A percentile compares a stretch with the other conserved stretches of the same genome.
phyloP scores from a whole-genome alignment of 768 basidiomycete genomes.

The Stropharia rugosoannulata region DNA sequence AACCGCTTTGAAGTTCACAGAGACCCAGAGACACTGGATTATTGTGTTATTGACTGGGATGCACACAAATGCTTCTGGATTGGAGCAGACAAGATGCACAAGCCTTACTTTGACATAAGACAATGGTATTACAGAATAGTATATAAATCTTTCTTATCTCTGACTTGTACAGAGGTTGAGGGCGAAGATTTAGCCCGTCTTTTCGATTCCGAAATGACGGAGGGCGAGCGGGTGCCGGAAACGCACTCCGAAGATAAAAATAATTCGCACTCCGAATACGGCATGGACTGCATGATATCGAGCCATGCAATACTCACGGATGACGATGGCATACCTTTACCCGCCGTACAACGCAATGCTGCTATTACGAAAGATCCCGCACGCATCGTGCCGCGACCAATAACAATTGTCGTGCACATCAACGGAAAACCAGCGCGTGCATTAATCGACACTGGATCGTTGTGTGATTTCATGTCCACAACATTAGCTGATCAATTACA shows the following conservation, averaged over 20 bases:
- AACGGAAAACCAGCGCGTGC: slow-evolving; percentile 30
- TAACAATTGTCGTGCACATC: slow-evolving; percentile 27
- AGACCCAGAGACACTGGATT: not conserved
- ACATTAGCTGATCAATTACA: slow-evolving; percentile 23
- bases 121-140: not conserved
- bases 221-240: not conserved
- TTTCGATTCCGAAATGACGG: not conserved
- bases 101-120: not conserved
- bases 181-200: not conserved
- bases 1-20: not conserved
- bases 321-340: not conserved
- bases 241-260: not conserved
- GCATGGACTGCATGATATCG: too few species aligned
- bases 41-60: not conserved
- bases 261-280: not conserved
- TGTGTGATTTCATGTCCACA: slow-evolving; percentile 30
- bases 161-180: not conserved
- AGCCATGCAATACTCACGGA: not conserved
- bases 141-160: not conserved
- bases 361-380: slow-evolving; percentile 5
- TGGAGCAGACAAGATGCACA: not conserved
- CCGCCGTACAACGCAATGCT: slow-evolving; percentile 7
- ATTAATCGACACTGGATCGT: slow-evolving; percentile 36
- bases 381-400: slow-evolving; percentile 23
- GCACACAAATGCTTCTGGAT: not conserved